Evolutionary conservation across 1,284 basidiomycete species (phyloP), one percentile per base, ranked within the genome.

Genomic region (Pyrrhoderma lamaoense): DNA sequence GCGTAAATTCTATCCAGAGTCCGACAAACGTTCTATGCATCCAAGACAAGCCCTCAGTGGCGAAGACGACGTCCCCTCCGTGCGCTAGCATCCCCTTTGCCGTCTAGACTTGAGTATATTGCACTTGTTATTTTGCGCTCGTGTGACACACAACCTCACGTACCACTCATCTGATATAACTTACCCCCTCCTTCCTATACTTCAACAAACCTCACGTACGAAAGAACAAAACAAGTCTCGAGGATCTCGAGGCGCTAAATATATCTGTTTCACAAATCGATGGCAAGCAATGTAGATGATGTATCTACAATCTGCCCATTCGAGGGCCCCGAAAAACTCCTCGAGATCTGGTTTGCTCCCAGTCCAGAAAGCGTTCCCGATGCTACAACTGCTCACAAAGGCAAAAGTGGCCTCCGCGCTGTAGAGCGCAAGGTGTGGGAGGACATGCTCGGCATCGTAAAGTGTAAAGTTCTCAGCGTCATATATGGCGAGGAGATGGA

Each of bases 291-390:
- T 56, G 60, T 62, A 56, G 55, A 62, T 49, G 64, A 70, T 53
- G 63, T 65, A 49, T 61, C 68, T 47, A 40, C 49, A 27, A 47
- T 70, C 71, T 45, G 72, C 78, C 42, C 85, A 84, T 18, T 91
- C 89, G 60, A 88, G 89, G 65, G 88, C 87, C 37, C 91, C 54
- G 96, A 99, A 73, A 99, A 99, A 70, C 81, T 98, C 39, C 80
- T 99, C 51, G 96, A 99, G 71, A 83, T 99, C 52, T 99, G 96
- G 96, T 99, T 99, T 67, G 85, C 90, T 3, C 88, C 89, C 16
- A 85, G 83, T 4, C 71, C 82, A 9, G 75, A 76, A 8, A 67
- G 75, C 42, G 71, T 89, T 7, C 79, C 77, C 38, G 73, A 72
- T 59, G 65, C 72, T 11, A 59, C 64, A 18, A 60, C 66, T 42